A percentile compares a stretch with the other conserved stretches of the same genome.
phyloP scores from a whole-genome alignment of 495 filamentous ascomycete genomes.

The Lasiosphaeria miniovina region DNA sequence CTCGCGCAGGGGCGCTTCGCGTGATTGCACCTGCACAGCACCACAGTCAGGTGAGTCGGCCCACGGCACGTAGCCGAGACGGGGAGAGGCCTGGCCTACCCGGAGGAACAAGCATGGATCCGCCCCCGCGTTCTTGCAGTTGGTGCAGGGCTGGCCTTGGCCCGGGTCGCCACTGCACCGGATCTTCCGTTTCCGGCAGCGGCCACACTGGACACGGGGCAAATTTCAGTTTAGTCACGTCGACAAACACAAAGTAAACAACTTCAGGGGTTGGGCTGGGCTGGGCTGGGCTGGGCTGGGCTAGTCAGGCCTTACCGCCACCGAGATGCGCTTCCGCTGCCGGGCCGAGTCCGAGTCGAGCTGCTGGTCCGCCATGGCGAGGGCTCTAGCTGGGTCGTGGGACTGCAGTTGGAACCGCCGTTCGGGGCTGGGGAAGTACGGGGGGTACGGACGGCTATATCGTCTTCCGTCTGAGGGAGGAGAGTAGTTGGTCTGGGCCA shows the following conservation, averaged over 20 bases:
- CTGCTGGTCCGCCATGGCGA: slow-evolving; percentile 44
- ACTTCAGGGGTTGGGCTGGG: background rate
- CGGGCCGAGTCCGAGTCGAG: slow-evolving; percentile 39
- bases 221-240: background rate
- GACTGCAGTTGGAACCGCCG: slow-evolving; percentile 34
- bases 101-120: slow-evolving; percentile 74
- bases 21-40: slow-evolving; percentile 44
- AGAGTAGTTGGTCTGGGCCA: slow-evolving; percentile 39
- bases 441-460: slow-evolving; percentile 41
- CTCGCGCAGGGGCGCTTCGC: slow-evolving; percentile 42
- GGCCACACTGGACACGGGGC: slow-evolving; percentile 61
- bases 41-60: slow-evolving; percentile 15
- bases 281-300: too few relatives aligned
- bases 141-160: slow-evolving; percentile 71
- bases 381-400: slow-evolving; percentile 30
- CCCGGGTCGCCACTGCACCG: slow-evolving; percentile 87
- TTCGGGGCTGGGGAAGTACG: slow-evolving; percentile 33
- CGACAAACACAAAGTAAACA: background rate
- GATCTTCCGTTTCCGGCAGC: slow-evolving; percentile 94
- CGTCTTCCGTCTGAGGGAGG: slow-evolving; percentile 33
- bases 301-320: slow-evolving; percentile 56
- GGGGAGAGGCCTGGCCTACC: slow-evolving; percentile 44
- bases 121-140: slow-evolving; percentile 72
- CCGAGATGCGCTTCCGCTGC: slow-evolving; percentile 59
- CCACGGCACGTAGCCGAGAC: background rate